phyloP scores from a whole-genome alignment of 2,329 filamentous ascomycete genomes.

The Immersiporthe knoxdaviesiana region DNA sequence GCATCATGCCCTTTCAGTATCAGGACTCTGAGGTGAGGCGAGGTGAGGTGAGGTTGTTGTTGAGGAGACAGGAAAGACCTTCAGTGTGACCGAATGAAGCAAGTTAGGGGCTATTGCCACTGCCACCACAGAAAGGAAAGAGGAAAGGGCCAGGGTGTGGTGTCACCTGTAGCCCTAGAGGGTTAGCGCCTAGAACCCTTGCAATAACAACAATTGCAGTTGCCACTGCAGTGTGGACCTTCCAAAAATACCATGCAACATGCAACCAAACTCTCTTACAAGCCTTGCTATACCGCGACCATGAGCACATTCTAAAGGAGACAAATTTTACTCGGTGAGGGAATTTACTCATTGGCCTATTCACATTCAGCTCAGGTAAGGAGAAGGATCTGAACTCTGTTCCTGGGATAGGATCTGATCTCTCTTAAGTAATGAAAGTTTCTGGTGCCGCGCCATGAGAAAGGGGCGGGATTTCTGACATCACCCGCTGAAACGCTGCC shows the following conservation, averaged over 20 bases:
- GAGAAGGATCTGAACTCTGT: slow-evolving; percentile 1
- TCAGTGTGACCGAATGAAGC: neutral
- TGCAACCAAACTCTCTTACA: too few species aligned
- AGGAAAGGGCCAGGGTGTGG: neutral
- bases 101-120: neutral
- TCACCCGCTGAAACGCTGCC: slow-evolving; percentile 11
- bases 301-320: neutral
- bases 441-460: neutral
- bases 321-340: neutral
- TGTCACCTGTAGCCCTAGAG: neutral
- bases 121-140: neutral
- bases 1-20: neutral
- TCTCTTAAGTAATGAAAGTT: neutral
- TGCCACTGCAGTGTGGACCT: neutral
- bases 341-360: neutral
- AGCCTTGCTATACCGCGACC: neutral
- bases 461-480: slow-evolving; percentile 14
- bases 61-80: neutral
- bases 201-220: neutral
- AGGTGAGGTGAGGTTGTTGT: neutral
- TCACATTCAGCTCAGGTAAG: neutral
- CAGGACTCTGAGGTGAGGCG: neutral
- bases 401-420: neutral
- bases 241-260: neutral
- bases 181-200: slow-evolving; percentile 8